Percentiles rank a stretch among this genome's conserved stretches.
Conservation (phyloP, 164 flowering plant genomes). For the Nymphaea colorata region DNA sequence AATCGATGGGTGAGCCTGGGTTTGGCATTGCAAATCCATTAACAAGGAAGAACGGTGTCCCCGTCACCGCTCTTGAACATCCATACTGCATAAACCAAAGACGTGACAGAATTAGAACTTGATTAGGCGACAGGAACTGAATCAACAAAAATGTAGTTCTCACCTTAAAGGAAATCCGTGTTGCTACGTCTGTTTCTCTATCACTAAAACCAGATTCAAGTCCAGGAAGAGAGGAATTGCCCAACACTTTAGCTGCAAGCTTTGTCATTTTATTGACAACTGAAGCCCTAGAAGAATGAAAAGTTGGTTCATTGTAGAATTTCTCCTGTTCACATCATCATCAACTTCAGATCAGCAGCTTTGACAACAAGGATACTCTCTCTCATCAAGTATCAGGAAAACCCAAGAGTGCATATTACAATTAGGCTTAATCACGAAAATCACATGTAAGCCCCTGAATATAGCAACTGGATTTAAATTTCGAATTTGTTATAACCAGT, state of each 20-base stretch:
- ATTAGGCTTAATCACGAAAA: too few relatives aligned
- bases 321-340: conserved; percentile 34
- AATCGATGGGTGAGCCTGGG: conserved; percentile 40
- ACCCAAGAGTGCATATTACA: too few relatives aligned
- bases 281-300: conserved; percentile 34
- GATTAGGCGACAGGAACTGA: not conserved
- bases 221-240: conserved; percentile 29
- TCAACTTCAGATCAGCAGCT: not conserved
- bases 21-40: conserved; percentile 65
- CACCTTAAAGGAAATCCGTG: conserved; percentile 75
- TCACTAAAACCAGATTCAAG: conserved; percentile 44
- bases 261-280: conserved; percentile 27
- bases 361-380: not conserved
- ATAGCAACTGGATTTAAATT: too few relatives aligned
- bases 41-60: conserved; percentile 64
- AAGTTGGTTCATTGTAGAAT: conserved; percentile 48
- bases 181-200: conserved; percentile 34
- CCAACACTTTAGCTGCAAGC: conserved; percentile 29
- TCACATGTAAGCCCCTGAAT: too few relatives aligned
- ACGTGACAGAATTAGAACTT: not conserved
- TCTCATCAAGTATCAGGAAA: not conserved
- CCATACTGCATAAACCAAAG: conserved; percentile 49
- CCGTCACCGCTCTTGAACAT: conserved; percentile 64
- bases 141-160: not conserved
- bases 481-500: too few relatives aligned